Conservation (phyloP, 345 rosid genomes). For the Aethionema arabicum region DNA sequence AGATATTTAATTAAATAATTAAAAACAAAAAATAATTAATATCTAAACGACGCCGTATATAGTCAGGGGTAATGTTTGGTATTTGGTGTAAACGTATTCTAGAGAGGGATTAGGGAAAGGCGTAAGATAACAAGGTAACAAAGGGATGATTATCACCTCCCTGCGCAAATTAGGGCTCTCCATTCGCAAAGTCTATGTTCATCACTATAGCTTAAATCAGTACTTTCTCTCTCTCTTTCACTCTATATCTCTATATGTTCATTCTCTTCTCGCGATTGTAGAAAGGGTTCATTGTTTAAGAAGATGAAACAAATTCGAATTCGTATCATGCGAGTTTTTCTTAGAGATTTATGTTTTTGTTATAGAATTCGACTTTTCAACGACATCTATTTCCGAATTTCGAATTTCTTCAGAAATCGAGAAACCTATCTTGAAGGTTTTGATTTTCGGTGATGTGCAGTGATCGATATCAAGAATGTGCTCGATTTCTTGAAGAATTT, state of each 20-base stretch:
- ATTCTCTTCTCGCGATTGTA: conserved; percentile 10
- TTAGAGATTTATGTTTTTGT: not conserved
- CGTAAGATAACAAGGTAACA: conserved; percentile 50
- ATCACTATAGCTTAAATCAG: conserved; percentile 33
- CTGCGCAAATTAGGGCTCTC: conserved; percentile 81
- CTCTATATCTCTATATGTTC: conserved; percentile 8
- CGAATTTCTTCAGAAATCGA: conserved; percentile 1
- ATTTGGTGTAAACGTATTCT: not conserved
- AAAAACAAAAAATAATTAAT: not conserved
- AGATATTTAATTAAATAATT: not conserved
- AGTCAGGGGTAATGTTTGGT: conserved; percentile 23
- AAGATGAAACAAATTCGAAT: conserved; percentile 12
- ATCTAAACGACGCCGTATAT: conserved; percentile 9
- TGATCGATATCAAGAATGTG: conserved; percentile 26
- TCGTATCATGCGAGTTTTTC: conserved; percentile 15
- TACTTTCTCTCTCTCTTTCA: conserved; percentile 27
- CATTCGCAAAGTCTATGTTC: conserved; percentile 32
- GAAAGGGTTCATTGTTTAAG: not conserved
- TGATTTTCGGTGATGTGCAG: conserved; percentile 16
- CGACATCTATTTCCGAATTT: not conserved
- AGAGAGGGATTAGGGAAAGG: conserved; percentile 20
- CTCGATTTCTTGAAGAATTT: not conserved
- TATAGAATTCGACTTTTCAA: conserved; percentile 17
- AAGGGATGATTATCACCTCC: conserved; percentile 43
- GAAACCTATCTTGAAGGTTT: conserved; percentile 24